Evolutionary conservation across 345 rosid species (phyloP).

Genomic region (Eucalyptus decipiens): DNA sequence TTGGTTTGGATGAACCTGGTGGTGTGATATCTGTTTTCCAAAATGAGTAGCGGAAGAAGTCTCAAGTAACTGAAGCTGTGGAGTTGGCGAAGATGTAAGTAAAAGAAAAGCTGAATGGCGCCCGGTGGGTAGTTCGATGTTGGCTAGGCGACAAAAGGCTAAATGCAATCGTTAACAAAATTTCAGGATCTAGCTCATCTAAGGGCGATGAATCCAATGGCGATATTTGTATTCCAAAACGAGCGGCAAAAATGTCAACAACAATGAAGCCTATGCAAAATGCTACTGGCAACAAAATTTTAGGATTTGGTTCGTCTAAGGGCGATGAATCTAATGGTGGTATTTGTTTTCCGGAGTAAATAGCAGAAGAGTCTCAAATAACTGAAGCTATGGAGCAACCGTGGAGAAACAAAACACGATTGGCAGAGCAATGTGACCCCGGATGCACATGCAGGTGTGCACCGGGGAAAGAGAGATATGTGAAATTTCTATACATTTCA

Average conservation of each 20-base stretch:
- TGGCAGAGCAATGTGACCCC: background rate
- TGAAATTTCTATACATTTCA: background rate
- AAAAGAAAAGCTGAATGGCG: background rate
- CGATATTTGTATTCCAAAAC: background rate
- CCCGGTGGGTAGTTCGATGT: background rate
- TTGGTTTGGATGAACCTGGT: background rate
- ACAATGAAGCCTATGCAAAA: background rate
- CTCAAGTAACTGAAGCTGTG: no score
- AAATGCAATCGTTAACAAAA: background rate
- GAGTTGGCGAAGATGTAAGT: background rate
- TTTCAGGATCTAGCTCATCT: background rate
- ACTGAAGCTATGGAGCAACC: background rate
- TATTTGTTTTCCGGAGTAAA: background rate
- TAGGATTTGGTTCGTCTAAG: background rate
- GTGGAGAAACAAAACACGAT: no score
- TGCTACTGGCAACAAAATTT: no score
- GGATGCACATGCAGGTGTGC: fast-evolving
- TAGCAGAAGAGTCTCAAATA: background rate
- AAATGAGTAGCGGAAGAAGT: no score
- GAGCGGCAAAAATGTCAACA: background rate
- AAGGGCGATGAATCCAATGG: background rate
- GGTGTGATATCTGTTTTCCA: background rate
- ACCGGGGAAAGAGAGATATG: no score
- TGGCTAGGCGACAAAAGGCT: background rate
- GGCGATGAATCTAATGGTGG: background rate